These are phyloP conservation scores for Anethum foeniculum DNA, from an alignment of 140 eudicot species.

Conservation along the genomic window DNA sequence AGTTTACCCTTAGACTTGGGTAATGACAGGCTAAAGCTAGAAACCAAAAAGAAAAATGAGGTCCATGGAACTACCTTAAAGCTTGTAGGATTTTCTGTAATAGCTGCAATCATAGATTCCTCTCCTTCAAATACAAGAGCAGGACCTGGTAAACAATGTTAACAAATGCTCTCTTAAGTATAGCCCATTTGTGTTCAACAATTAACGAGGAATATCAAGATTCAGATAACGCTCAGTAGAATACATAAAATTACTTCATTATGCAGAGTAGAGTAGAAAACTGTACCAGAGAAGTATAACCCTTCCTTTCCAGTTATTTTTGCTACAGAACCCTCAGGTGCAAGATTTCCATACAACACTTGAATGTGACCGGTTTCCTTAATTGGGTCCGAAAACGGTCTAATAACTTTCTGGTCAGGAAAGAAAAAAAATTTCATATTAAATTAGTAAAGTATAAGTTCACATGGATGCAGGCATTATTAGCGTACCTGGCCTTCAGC, in stretches of 20 bases:
- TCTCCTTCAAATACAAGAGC: conserved; percentile 98
- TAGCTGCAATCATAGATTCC: conserved; percentile 90
- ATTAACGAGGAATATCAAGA: background rate
- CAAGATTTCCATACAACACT: conserved; percentile 89
- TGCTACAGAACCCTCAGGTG: conserved; percentile 98
- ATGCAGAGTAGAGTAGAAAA: background rate
- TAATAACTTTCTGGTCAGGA: conserved; percentile 72
- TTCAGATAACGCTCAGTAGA: background rate
- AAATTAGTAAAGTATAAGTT: background rate
- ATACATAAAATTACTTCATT: background rate
- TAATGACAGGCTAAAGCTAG: background rate
- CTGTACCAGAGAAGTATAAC: conserved; percentile 74
- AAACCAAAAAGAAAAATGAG: background rate
- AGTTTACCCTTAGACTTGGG: background rate
- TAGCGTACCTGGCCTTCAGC: conserved; percentile 78
- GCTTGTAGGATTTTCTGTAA: conserved; percentile 65
- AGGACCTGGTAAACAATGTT: conserved; percentile 45
- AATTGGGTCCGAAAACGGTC: conserved; percentile 82
- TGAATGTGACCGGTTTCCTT: conserved; percentile 90
- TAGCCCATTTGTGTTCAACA: background rate
- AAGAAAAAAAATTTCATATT: background rate
- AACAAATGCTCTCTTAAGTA: background rate
- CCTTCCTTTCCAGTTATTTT: conserved; percentile 99
- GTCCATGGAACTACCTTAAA: conserved; percentile 52
- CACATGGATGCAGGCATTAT: background rate